Percentiles rank a stretch among this genome's conserved stretches.
These are phyloP conservation scores for Calycina marina DNA, from an alignment of 2,329 filamentous ascomycete species.

Conservation along the genomic window DNA sequence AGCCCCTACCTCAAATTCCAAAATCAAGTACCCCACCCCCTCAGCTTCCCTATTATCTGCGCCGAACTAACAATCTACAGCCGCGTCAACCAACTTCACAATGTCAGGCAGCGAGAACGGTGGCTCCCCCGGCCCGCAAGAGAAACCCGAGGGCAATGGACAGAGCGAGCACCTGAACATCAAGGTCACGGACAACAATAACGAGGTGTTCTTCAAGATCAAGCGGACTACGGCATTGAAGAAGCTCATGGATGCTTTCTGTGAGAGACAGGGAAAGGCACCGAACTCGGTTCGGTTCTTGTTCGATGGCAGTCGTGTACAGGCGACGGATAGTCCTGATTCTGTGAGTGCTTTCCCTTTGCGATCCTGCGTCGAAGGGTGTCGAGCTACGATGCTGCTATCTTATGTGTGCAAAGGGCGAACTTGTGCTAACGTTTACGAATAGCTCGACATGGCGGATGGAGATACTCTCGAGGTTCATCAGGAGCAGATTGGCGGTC, in stretches of 20 bases:
- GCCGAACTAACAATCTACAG: too few relatives aligned
- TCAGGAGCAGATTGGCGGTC: slow-evolving; percentile 94
- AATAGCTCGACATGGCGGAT: slow-evolving; percentile 87
- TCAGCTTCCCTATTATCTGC: too few relatives aligned
- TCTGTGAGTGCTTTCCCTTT: slow-evolving; percentile 45
- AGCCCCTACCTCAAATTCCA: too few relatives aligned
- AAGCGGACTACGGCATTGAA: slow-evolving; percentile 91
- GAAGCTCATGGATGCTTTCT: slow-evolving; percentile 98
- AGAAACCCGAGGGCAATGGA: slow-evolving; percentile 19
- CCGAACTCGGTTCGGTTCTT: slow-evolving; percentile 77
- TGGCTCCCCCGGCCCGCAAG: slow-evolving; percentile 27
- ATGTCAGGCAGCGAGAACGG: slow-evolving; percentile 33
- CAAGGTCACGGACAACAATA: slow-evolving; percentile 98
- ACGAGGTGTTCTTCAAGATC: slow-evolving; percentile 99
- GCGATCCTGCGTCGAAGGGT: too few relatives aligned
- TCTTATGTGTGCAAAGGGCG: too few relatives aligned
- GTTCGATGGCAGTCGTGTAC: slow-evolving; percentile 89
- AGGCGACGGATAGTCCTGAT: slow-evolving; percentile 79
- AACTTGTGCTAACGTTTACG: too few relatives aligned
- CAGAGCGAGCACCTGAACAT: slow-evolving; percentile 84
- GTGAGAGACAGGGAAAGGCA: slow-evolving; percentile 86
- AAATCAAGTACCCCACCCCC: too few relatives aligned
- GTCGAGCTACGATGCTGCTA: too few relatives aligned
- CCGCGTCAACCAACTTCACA: too few relatives aligned
- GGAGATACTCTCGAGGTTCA: slow-evolving; percentile 95